Conservation (phyloP, 345 rosid species). For the Rhodomyrtus tomentosa region DNA sequence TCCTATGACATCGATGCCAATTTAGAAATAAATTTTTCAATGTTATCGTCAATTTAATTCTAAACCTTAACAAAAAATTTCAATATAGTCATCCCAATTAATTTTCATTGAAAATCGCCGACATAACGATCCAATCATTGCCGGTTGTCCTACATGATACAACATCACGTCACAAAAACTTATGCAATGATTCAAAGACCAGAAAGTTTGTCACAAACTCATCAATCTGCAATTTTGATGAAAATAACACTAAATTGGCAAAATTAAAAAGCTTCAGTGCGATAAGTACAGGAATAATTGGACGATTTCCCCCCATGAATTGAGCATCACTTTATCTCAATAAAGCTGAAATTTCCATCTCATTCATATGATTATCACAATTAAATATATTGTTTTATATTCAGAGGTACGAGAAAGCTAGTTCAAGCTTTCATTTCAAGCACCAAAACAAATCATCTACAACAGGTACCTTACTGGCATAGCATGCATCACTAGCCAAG, state of each 20-base stretch:
- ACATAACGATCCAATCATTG: accelerated
- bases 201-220: no score
- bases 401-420: background rate
- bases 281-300: background rate
- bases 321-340: background rate
- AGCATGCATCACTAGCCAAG: background rate
- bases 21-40: background rate
- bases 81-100: accelerated
- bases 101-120: accelerated
- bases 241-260: background rate
- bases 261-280: background rate
- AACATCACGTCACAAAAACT: background rate
- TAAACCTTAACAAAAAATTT: background rate
- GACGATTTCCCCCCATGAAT: background rate
- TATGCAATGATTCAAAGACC: no score
- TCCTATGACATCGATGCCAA: background rate
- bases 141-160: accelerated
- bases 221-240: no score
- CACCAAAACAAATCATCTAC: background rate
- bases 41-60: background rate
- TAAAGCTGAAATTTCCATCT: background rate
- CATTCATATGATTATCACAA: background rate
- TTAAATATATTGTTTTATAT: no score
- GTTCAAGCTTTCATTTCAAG: background rate
- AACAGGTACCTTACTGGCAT: no score